Conservation (phyloP, 305 asterid genomes). For the Withania somnifera region DNA sequence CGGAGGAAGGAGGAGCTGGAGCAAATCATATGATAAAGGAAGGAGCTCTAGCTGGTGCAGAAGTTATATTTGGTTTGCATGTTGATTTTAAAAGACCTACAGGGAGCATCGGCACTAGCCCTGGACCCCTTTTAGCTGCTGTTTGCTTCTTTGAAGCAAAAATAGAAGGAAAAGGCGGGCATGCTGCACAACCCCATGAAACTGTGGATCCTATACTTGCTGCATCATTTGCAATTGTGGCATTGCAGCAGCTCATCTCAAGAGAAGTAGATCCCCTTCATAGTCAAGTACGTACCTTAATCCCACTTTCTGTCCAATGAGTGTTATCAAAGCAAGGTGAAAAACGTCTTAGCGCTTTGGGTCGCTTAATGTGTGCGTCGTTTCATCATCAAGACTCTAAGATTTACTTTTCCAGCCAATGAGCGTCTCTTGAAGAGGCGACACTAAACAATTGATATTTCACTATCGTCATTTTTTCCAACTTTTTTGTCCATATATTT, state of each 20-base stretch:
- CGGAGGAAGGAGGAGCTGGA: constrained; percentile 91
- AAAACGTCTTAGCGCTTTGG: neutral
- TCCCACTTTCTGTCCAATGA: neutral
- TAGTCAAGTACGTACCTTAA: constrained; percentile 39
- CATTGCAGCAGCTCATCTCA: constrained; percentile 67
- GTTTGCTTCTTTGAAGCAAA: constrained; percentile 52
- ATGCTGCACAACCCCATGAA: constrained; percentile 59
- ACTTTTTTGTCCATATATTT: neutral
- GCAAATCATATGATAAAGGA: constrained; percentile 66
- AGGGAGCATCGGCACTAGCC: constrained; percentile 39
- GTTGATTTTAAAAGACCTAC: constrained; percentile 38
- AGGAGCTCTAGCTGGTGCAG: constrained; percentile 65
- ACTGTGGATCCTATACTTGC: constrained; percentile 61
- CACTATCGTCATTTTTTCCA: neutral
- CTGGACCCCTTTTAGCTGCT: constrained; percentile 65
- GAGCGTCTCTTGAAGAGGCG: neutral
- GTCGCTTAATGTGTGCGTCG: neutral
- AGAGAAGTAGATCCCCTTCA: constrained; percentile 72
- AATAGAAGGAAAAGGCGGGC: constrained; percentile 72
- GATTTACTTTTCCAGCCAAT: neutral
- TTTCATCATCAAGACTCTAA: neutral
- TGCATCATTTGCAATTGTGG: constrained; percentile 53
- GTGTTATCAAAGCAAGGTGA: neutral
- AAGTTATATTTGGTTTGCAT: constrained; percentile 79
- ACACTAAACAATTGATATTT: neutral